Evolutionary conservation across 2,329 filamentous ascomycete species (phyloP).

Genomic region (Fusarium haematococcum): DNA sequence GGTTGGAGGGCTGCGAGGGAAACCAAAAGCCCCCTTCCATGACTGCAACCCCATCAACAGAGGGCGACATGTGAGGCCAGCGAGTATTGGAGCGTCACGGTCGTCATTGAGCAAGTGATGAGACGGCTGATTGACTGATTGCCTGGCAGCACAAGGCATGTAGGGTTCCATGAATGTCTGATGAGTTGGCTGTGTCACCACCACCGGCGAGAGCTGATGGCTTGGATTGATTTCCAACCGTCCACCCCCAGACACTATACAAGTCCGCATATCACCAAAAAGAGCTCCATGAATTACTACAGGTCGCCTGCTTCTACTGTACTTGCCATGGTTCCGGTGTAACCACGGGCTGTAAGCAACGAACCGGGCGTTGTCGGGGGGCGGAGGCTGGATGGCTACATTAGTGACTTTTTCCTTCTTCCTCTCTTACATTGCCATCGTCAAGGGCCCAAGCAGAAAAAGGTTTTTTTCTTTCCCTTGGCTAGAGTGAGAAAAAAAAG

Average conservation of each 20-base stretch:
- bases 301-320: background rate
- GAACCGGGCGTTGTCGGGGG: constrained; percentile 25
- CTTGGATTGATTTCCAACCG: constrained; percentile 1
- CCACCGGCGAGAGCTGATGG: constrained; percentile 3
- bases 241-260: constrained; percentile 16
- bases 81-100: constrained; percentile 7
- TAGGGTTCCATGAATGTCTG: constrained; percentile 32
- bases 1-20: background rate
- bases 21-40: background rate
- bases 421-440: background rate
- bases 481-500: background rate
- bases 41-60: constrained; percentile 4
- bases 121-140: constrained; percentile 9
- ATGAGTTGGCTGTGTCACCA: constrained; percentile 45
- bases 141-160: constrained; percentile 18
- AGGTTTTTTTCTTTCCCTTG: background rate
- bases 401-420: constrained; percentile 17
- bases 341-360: constrained; percentile 16
- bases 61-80: constrained; percentile 1
- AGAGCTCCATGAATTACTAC: constrained; percentile 11
- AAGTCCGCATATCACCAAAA: constrained; percentile 17
- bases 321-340: background rate
- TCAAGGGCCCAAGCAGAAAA: background rate
- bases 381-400: constrained; percentile 23
- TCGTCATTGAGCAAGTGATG: constrained; percentile 10